Percentiles rank a stretch among this genome's conserved stretches.
These are phyloP conservation scores for Sherardia arvensis DNA, from an alignment of 257 asterid genomes.

Conservation along the genomic window DNA sequence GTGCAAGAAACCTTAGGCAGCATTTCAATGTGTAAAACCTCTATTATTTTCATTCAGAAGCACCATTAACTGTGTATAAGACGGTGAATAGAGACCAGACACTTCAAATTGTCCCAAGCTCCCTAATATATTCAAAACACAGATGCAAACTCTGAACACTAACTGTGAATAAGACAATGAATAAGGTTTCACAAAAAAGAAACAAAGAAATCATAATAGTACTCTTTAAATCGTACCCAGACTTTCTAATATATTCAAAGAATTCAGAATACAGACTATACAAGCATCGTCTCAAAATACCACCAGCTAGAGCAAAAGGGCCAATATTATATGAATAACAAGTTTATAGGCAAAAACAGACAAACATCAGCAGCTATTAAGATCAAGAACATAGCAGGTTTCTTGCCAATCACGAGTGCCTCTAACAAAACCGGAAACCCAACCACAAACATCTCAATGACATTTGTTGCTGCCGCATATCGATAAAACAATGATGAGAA, in stretches of 20 bases:
- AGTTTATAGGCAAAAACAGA: constrained; percentile 23
- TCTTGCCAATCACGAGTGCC: constrained; percentile 13
- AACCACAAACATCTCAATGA: constrained; percentile 17
- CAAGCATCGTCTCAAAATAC: constrained; percentile 33
- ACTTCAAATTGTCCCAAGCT: no score
- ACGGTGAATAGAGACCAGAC: no score
- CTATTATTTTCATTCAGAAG: no score
- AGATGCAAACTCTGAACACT: not conserved
- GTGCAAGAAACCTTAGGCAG: no score
- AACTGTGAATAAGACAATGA: not conserved
- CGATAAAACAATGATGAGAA: constrained; percentile 79
- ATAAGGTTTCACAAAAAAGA: no score
- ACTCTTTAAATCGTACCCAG: not conserved
- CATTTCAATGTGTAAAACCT: no score
- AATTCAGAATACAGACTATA: constrained; percentile 43
- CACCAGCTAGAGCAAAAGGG: constrained; percentile 20
- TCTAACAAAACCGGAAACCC: constrained; percentile 2
- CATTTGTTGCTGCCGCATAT: constrained; percentile 79
- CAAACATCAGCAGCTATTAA: constrained; percentile 20
- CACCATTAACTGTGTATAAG: no score
- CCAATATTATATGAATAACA: constrained; percentile 19
- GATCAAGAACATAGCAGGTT: constrained; percentile 17
- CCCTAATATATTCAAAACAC: no score
- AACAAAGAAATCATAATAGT: no score
- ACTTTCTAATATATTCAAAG: constrained; percentile 22